These are phyloP conservation scores for Phytophthora foliorum DNA, from an alignment of 352 stramenopile species.

Conservation along the genomic window DNA sequence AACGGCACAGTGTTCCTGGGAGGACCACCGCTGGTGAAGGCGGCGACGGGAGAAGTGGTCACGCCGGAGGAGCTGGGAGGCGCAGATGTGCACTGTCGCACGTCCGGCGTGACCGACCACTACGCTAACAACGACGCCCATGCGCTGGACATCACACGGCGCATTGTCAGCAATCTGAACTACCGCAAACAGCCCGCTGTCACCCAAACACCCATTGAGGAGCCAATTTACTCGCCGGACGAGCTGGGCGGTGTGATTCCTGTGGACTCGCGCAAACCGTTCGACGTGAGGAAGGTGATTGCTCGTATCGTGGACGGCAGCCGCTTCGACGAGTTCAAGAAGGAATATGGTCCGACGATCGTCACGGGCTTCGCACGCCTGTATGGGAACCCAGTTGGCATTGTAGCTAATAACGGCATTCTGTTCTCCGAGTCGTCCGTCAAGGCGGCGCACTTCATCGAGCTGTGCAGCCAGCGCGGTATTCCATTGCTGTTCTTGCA, in stretches of 20 bases:
- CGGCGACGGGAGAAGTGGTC: constrained; percentile 97
- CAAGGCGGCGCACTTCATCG: constrained; percentile 98
- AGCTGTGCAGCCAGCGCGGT: constrained; percentile 96
- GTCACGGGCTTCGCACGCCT: constrained; percentile 97
- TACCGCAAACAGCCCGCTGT: constrained; percentile 47
- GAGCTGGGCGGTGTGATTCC: constrained; percentile 96
- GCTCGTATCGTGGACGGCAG: constrained; percentile 97
- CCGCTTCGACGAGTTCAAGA: constrained; percentile 98
- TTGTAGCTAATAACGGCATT: constrained; percentile 99
- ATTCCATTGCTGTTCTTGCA: constrained; percentile 99
- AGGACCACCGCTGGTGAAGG: constrained; percentile 98
- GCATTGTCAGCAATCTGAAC: constrained; percentile 96
- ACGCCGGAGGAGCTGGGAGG: constrained; percentile 96
- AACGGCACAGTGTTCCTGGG: constrained; percentile 98
- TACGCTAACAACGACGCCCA: constrained; percentile 96
- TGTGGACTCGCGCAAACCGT: constrained; percentile 94
- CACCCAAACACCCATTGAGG: constrained; percentile 82
- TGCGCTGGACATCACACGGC: constrained; percentile 90
- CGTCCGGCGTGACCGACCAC: constrained; percentile 97
- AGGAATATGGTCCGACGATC: constrained; percentile 96
- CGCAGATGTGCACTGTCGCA: constrained; percentile 92
- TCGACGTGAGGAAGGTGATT: constrained; percentile 97
- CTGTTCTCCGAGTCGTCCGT: constrained; percentile 94
- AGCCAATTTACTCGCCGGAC: constrained; percentile 92
- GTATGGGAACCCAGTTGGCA: constrained; percentile 95